Percentiles rank a stretch among this genome's conserved stretches.
phyloP scores from a whole-genome alignment of 129 eudicot genomes.

The Deinandra increscens region DNA sequence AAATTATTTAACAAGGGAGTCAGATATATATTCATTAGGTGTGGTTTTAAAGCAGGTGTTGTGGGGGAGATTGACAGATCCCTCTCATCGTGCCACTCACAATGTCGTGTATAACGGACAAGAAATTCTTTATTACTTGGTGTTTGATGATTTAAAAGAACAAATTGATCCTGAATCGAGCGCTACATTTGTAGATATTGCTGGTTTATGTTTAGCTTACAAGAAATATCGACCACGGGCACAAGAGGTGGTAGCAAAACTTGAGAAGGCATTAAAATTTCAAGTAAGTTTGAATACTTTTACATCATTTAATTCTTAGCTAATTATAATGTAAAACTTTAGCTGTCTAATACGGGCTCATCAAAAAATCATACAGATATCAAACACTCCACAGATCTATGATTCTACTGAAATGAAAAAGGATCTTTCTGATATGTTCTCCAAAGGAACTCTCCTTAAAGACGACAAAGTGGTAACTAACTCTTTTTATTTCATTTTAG shows the following conservation, averaged over 20 bases:
- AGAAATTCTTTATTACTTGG: too few relatives aligned
- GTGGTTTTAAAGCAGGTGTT: background rate
- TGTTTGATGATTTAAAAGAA: background rate
- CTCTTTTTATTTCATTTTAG: background rate
- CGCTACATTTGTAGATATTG: background rate
- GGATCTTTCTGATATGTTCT: background rate
- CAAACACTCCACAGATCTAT: background rate
- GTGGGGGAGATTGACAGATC: too few relatives aligned
- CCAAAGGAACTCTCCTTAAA: conserved; percentile 10
- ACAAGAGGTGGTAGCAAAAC: background rate
- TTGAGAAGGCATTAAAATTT: background rate
- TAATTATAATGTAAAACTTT: background rate
- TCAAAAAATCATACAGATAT: background rate
- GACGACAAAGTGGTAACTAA: conserved; percentile 9
- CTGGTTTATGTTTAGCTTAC: background rate
- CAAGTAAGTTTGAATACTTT: background rate
- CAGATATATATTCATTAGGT: conserved; percentile 1
- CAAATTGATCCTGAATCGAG: background rate
- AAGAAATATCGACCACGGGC: background rate
- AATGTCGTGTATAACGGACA: background rate
- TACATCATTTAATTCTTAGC: background rate
- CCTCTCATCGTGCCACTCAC: background rate
- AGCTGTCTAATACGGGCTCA: background rate
- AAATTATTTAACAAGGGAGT: background rate
- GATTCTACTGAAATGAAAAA: background rate